A percentile compares a stretch with the other conserved stretches of the same genome.
These are phyloP conservation scores for Phytopythium mirpurense DNA, from an alignment of 352 stramenopile species.

Conservation along the genomic window DNA sequence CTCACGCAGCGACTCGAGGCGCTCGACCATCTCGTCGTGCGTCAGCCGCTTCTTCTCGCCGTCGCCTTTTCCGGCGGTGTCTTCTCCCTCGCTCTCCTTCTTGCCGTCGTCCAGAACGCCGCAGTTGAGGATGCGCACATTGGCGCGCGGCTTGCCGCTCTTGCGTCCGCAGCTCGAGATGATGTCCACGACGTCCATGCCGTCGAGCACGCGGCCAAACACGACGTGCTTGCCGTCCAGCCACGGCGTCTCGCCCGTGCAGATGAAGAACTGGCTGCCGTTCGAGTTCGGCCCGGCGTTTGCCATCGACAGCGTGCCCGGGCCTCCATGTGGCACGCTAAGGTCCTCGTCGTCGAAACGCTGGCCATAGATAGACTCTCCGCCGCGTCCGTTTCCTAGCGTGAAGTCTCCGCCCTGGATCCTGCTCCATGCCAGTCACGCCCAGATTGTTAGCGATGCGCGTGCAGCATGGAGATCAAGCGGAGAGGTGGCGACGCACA, in stretches of 20 bases:
- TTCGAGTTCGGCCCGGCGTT: conserved; percentile 90
- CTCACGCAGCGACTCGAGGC: conserved; percentile 54
- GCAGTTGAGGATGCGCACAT: conserved; percentile 92
- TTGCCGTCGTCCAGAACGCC: conserved; percentile 31
- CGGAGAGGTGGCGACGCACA: conserved; percentile 53
- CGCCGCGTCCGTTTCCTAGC: conserved; percentile 88
- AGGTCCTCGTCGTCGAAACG: conserved; percentile 92
- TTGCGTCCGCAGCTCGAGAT: conserved; percentile 74
- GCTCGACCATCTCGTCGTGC: conserved; percentile 54
- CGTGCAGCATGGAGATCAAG: too few relatives aligned
- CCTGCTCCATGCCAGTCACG: conserved; percentile 17
- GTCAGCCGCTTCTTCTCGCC: conserved; percentile 30
- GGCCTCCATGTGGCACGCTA: conserved; percentile 58
- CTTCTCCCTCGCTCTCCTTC: conserved; percentile 4
- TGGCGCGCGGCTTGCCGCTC: conserved; percentile 80
- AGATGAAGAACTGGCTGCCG: conserved; percentile 96
- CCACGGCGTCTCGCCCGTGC: conserved; percentile 92
- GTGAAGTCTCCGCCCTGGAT: conserved; percentile 96
- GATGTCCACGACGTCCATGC: conserved; percentile 91
- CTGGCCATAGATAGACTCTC: conserved; percentile 94
- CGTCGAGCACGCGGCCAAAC: conserved; percentile 90
- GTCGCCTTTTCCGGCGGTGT: conserved; percentile 4
- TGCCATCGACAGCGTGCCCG: conserved; percentile 85
- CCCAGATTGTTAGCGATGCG: conserved; percentile 11
- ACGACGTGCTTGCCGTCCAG: conserved; percentile 97